Percentiles rank a stretch among this genome's conserved stretches.
phyloP scores from a whole-genome alignment of 495 filamentous ascomycete genomes.

The Astrothelium macrocarpum region DNA sequence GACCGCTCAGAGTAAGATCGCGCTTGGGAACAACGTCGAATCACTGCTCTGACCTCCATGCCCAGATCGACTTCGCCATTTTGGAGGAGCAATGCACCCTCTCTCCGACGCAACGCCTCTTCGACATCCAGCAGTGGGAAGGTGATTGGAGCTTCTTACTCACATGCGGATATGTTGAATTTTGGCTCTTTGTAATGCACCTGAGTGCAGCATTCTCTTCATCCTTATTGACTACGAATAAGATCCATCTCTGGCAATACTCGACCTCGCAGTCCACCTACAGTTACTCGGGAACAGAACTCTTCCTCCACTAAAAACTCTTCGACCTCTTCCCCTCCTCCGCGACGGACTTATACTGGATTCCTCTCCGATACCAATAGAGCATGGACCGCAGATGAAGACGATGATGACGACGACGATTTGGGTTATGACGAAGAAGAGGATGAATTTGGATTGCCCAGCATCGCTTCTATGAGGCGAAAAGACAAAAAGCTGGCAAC shows the following conservation, averaged over 20 bases:
- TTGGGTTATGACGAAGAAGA: conserved; percentile 77
- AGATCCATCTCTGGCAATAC: conserved; percentile 48
- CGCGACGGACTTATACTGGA: conserved; percentile 59
- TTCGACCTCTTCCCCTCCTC: conserved; percentile 42
- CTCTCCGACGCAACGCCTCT: conserved; percentile 12
- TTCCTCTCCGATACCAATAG: conserved; percentile 65
- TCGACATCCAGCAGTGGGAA: conserved; percentile 45
- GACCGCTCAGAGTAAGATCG: conserved; percentile 40
- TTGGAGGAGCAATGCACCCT: conserved; percentile 56
- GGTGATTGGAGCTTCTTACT: conserved; percentile 93
- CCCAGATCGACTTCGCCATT: conserved; percentile 74
- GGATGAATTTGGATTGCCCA: conserved; percentile 89
- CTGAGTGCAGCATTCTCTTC: neutral
- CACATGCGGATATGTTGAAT: conserved; percentile 88
- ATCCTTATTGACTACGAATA: conserved; percentile 9
- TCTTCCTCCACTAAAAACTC: conserved; percentile 30
- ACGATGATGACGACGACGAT: conserved; percentile 40
- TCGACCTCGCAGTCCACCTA: conserved; percentile 53
- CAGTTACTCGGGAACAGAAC: conserved; percentile 41
- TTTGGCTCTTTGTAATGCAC: conserved; percentile 58
- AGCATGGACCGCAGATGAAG: conserved; percentile 63
- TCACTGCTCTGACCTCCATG: neutral
- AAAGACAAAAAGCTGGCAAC: conserved; percentile 43
- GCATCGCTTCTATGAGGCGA: conserved; percentile 75
- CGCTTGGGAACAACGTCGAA: neutral